Percentiles rank a stretch among this genome's conserved stretches.
phyloP scores from a whole-genome alignment of 192 early-diverging fungal species.

The Coemansia sp. region DNA sequence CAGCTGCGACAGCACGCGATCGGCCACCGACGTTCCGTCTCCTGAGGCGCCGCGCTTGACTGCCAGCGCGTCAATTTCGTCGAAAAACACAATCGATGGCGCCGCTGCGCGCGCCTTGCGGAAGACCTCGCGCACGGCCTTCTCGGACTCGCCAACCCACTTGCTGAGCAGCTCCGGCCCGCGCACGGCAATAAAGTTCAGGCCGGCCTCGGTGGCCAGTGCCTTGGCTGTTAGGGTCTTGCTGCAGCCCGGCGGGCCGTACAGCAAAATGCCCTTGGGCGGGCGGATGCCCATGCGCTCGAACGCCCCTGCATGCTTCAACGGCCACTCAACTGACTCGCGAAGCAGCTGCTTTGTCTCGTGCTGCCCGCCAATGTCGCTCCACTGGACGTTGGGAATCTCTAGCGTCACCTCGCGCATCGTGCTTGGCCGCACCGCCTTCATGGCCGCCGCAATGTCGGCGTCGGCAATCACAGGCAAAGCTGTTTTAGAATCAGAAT shows the following conservation, averaged over 20 bases:
- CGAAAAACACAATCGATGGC: conserved; percentile 97
- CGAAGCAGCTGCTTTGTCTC: conserved; percentile 88
- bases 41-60: conserved; percentile 69
- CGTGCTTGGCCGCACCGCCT: conserved; percentile 32
- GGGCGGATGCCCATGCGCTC: conserved; percentile 84
- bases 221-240: conserved; percentile 99
- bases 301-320: conserved; percentile 93
- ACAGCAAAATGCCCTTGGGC: conserved; percentile 96
- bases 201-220: conserved; percentile 89
- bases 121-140: conserved; percentile 93
- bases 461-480: not conserved
- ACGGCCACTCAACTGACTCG: conserved; percentile 98
- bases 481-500: not conserved
- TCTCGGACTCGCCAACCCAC: conserved; percentile 99
- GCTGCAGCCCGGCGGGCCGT: conserved; percentile 97
- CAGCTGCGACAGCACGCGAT: conserved; percentile 93
- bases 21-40: conserved; percentile 81
- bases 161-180: conserved; percentile 99
- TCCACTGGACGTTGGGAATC: conserved; percentile 91
- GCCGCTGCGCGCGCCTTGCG: conserved; percentile 90
- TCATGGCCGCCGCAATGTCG: conserved; percentile 10
- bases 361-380: conserved; percentile 91
- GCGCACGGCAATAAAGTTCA: conserved; percentile 98
- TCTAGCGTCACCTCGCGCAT: conserved; percentile 71
- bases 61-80: conserved; percentile 96